Evolutionary conservation across 495 filamentous ascomycete species (phyloP).

Genomic region (Aspergillus mulundensis): DNA sequence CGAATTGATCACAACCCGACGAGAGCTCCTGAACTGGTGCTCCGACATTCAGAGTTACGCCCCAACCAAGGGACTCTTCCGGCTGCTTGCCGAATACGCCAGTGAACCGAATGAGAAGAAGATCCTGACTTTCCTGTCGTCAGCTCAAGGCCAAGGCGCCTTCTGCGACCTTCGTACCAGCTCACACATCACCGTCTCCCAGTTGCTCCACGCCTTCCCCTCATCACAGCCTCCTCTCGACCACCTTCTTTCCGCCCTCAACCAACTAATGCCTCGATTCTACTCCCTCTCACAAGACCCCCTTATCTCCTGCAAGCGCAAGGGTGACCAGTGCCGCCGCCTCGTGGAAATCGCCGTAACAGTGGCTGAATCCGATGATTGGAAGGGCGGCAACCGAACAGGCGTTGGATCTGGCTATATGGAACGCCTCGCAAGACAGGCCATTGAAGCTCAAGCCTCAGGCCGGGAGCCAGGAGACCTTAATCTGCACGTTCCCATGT

Average conservation of each 20-base stretch:
- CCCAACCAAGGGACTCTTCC: conserved; percentile 83
- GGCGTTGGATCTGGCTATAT: conserved; percentile 82
- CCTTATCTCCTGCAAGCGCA: conserved; percentile 67
- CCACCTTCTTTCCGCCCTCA: conserved; percentile 72
- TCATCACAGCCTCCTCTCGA: conserved; percentile 83
- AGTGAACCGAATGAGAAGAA: conserved; percentile 77
- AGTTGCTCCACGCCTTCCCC: conserved; percentile 89
- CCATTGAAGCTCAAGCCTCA: conserved; percentile 58
- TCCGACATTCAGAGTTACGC: conserved; percentile 88
- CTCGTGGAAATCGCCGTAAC: conserved; percentile 93
- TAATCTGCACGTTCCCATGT: conserved; percentile 83
- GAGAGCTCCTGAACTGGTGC: conserved; percentile 93
- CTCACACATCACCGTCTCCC: conserved; percentile 74
- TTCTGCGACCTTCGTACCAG: conserved; percentile 96
- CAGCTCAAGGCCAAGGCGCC: conserved; percentile 84
- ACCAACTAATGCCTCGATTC: conserved; percentile 91
- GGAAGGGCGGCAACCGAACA: conserved; percentile 62
- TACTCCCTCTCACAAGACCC: conserved; percentile 98
- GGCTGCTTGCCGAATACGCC: conserved; percentile 81
- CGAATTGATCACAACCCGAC: conserved; percentile 78
- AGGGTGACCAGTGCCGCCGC: conserved; percentile 68
- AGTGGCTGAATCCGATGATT: conserved; percentile 81
- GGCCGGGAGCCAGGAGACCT: conserved; percentile 49
- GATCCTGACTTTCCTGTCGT: conserved; percentile 77
- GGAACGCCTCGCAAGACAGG: conserved; percentile 68